Evolutionary conservation across 371 early-diverging fungal species (phyloP), one percentile per base, ranked within the genome.

Genomic region (Apophysomyces ossiformis): DNA sequence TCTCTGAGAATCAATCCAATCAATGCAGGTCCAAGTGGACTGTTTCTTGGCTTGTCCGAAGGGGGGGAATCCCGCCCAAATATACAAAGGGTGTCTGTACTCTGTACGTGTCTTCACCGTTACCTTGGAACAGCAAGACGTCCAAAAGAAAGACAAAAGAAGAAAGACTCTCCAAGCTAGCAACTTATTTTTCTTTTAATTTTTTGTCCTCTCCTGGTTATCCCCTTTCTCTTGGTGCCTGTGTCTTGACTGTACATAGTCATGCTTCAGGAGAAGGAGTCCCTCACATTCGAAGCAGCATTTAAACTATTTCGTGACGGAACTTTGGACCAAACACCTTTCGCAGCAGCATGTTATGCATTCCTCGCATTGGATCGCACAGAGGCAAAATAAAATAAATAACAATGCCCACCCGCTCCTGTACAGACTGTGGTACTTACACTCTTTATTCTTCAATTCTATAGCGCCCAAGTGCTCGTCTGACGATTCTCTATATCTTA

Each of bases 401-500:
- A 2, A 26, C 32, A 7, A 41, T 44, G 50, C 61, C 57, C 45
- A 70, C 67, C 36, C n/a, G n/a, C 73, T 73, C 18, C 67, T 26
- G 32, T 59, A 37, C 18, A 18, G 43, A 12, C 43, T 60, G 21
- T 43, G 12, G 18, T 60, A 21, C 41, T 43, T 45, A 32, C 39
- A 0, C 32, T 18, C 5, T 41, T 32, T 38, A 8, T 60, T 50
- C 41, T 37, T 35, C 16, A 9, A 11, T 41, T 41, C 1, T 44
- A 15, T 64, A 74, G 74, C 36, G n/a, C n/a, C 64, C 54, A 35
- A 57, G 63, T 0, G 46, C 26, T 11, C 79, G 81, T 13, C 54
- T 83, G 13, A 38, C 67, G 12, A 75, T 78, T 18, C 70, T 83
- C 0, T 83, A 78, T 47, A 72, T 77, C 26, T 68, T 83, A 8